phyloP scores from a whole-genome alignment of 2,329 filamentous ascomycete genomes.

The Immersiporthe knoxdaviesiana region DNA sequence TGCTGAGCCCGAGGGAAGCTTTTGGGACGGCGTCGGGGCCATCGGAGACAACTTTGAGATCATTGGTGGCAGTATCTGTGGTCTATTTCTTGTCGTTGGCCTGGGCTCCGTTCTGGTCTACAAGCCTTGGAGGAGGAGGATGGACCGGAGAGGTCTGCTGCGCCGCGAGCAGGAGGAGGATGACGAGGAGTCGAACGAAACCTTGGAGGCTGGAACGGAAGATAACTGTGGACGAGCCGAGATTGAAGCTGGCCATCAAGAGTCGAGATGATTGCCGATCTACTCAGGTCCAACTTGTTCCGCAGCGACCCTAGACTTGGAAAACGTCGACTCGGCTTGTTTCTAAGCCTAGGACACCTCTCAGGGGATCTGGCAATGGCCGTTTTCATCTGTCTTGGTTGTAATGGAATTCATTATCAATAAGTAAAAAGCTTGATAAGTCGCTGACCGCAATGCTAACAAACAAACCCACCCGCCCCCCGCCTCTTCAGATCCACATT shows the following conservation, averaged over 20 bases:
- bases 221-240: neutral
- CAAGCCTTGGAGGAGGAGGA: constrained; percentile 70
- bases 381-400: neutral
- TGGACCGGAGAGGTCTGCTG: constrained; percentile 37
- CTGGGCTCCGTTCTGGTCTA: constrained; percentile 75
- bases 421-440: constrained; percentile 17
- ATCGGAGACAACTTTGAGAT: constrained; percentile 83
- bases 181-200: neutral
- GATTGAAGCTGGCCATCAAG: neutral
- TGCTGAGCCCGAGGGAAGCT: constrained; percentile 71
- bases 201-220: neutral
- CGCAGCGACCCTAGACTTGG: no score
- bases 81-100: constrained; percentile 79
- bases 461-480: no score
- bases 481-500: constrained; percentile 16
- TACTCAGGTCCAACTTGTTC: no score
- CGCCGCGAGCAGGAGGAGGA: neutral
- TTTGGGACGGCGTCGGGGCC: constrained; percentile 85
- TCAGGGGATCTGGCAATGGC: no score
- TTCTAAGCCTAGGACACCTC: no score
- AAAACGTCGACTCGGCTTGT: no score
- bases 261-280: neutral
- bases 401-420: constrained; percentile 8
- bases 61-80: constrained; percentile 85
- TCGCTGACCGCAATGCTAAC: constrained; percentile 1